Evolutionary conservation across 1,284 basidiomycete genomes (phyloP), one percentile per base, ranked within the genome.

Genomic region (Moesziomyces aphidis): DNA sequence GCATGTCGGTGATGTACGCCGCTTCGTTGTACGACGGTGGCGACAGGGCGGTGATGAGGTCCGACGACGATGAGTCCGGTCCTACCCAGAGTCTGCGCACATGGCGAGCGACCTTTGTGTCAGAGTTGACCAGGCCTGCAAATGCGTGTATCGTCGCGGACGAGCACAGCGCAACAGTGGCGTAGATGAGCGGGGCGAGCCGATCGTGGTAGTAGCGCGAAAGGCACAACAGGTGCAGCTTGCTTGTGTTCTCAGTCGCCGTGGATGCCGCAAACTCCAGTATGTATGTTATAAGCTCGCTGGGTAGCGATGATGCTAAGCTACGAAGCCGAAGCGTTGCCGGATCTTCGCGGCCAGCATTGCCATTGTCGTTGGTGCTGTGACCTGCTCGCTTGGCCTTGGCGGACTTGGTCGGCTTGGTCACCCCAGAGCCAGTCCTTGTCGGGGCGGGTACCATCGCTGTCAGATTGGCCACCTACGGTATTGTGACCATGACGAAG

Each of bases 11-110:
- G 21, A 77, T 59, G 49, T 74, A 73, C 1, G n/a, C 45, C 1
- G 76, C 60, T 48, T 76, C 69, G 56, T 66, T 62, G 47, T 70
- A 67, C 42, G 56, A 55, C 13, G 77, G 73, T n/a, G 77, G 77
- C 5, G 81, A 77, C 2, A 83, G 61, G 6, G 78, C 71, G 5
- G 73, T 61, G 55, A 83, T 71, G 9, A 83, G 63, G 54, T 83
- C 82, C 2, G 78, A 79, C 10, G 68, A 58, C 21, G 76, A 72
- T 10, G 61, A 48, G 22, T 67, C 52, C 5, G 82, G 82, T 9
- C 80, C 81, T 23, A 83, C 69, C 80, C 81, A 83, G 13, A 83
- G 50, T 3, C 71, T 36, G 4, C 66, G 63, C 6, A 83, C 79
- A 22, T 60, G 47, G 11, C 81, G 73, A 2, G 77, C 78, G 9